Percentiles rank a stretch among this genome's conserved stretches.
These are phyloP conservation scores for Rhodotorula sp. DNA, from an alignment of 1,284 basidiomycete genomes.

Conservation along the genomic window DNA sequence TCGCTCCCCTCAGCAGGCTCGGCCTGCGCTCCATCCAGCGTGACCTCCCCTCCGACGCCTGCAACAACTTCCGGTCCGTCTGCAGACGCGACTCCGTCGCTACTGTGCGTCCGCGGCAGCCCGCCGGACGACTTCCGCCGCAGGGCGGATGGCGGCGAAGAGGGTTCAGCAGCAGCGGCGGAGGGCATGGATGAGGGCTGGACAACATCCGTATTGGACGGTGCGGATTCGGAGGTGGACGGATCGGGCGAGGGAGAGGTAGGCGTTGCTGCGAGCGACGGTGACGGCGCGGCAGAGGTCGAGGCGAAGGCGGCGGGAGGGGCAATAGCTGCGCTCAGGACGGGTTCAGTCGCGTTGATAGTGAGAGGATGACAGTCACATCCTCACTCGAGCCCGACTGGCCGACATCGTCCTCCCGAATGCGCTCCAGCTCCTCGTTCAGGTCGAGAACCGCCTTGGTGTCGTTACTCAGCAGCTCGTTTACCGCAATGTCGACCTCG, in stretches of 20 bases:
- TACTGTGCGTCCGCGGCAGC: slow-evolving; percentile 62
- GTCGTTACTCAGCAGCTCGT: slow-evolving; percentile 67
- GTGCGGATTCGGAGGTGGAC: background rate
- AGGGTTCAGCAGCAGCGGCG: background rate
- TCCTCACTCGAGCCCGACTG: slow-evolving; percentile 28
- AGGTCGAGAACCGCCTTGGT: slow-evolving; percentile 72
- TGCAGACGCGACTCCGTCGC: slow-evolving; percentile 65
- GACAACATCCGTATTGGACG: background rate
- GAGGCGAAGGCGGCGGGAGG: slow-evolving; percentile 9
- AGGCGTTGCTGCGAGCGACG: slow-evolving; percentile 16
- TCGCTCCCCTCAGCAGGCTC: too few species aligned
- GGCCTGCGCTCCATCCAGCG: too few species aligned
- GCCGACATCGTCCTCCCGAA: slow-evolving; percentile 50
- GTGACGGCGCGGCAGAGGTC: slow-evolving; percentile 9
- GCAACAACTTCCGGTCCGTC: slow-evolving; percentile 50
- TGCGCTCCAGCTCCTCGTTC: slow-evolving; percentile 89
- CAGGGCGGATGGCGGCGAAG: slow-evolving; percentile 1
- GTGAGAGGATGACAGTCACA: background rate
- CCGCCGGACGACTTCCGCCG: slow-evolving; percentile 30
- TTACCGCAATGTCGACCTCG: slow-evolving; percentile 87
- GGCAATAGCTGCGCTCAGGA: background rate
- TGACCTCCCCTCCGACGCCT: too few species aligned
- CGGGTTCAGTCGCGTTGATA: too few species aligned
- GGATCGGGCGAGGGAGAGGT: slow-evolving; percentile 9
- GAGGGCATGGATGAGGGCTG: background rate